A percentile compares a stretch with the other conserved stretches of the same genome.
Conservation (phyloP, 352 stramenopile genomes). For the Globisporangium ultimum region DNA sequence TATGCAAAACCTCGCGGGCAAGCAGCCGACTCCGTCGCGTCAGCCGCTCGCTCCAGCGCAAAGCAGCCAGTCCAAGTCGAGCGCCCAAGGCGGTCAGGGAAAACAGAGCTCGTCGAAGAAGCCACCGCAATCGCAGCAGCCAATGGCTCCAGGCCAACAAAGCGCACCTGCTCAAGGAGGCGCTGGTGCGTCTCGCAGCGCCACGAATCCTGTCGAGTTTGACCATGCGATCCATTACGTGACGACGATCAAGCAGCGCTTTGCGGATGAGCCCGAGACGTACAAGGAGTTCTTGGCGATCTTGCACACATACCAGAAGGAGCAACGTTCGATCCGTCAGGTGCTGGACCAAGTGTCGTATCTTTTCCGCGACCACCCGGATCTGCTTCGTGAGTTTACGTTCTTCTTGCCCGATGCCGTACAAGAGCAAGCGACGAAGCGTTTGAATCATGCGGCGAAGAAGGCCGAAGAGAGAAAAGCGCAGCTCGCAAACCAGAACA, state of each 20-base stretch:
- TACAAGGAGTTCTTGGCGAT: constrained; percentile 99
- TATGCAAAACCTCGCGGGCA: constrained; percentile 28
- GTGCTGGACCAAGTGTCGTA: constrained; percentile 97
- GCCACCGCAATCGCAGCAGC: constrained; percentile 25
- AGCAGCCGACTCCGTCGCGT: constrained; percentile 50
- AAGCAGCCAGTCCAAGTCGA: constrained; percentile 24
- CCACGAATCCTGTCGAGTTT: constrained; percentile 95
- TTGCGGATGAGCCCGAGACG: constrained; percentile 95
- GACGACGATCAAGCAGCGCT: constrained; percentile 98
- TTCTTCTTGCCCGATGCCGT: constrained; percentile 99
- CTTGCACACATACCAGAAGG: constrained; percentile 99
- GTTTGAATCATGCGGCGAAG: constrained; percentile 92
- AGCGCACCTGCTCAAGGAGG: constrained; percentile 13
- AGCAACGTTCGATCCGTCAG: constrained; percentile 98
- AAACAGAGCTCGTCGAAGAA: constrained; percentile 62
- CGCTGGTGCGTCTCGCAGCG: constrained; percentile 25
- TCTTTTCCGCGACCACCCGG: constrained; percentile 98
- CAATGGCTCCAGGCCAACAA: constrained; percentile 1
- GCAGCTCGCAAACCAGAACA: constrained; percentile 50
- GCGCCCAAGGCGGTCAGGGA: constrained; percentile 20
- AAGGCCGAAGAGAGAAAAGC: constrained; percentile 92
- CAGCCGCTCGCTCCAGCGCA: constrained; percentile 36
- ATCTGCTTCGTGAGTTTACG: constrained; percentile 99
- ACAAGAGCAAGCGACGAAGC: constrained; percentile 95
- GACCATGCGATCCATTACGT: constrained; percentile 99